Conservation (phyloP, 192 early-diverging fungal species). For the Funneliformis mosseae region DNA sequence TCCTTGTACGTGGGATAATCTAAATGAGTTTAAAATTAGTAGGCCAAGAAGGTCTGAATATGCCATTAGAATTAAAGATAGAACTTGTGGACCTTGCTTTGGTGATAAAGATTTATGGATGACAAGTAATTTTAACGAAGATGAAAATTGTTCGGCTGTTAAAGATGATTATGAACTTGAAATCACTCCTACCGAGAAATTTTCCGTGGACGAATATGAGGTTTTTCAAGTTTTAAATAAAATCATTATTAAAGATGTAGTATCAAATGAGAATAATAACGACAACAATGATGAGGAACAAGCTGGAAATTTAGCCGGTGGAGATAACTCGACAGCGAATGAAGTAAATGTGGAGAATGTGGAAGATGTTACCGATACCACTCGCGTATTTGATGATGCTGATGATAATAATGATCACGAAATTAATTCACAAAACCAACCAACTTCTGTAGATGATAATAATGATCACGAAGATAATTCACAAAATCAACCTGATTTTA, state of each 20-base stretch:
- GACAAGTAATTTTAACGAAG: constrained; percentile 5
- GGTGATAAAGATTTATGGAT: constrained; percentile 24
- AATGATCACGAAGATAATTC: no score
- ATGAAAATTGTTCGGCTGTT: constrained; percentile 2
- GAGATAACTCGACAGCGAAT: no score
- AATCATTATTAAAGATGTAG: not conserved
- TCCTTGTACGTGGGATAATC: not conserved
- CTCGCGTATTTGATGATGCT: no score
- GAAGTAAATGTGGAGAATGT: no score
- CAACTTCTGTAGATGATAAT: no score
- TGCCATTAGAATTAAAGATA: constrained; percentile 11
- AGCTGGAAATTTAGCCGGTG: no score
- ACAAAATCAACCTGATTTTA: no score
- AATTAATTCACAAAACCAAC: no score
- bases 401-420: no score
- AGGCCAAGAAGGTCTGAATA: not conserved
- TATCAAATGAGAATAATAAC: not conserved
- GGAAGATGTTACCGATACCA: no score
- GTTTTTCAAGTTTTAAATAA: constrained; percentile 21
- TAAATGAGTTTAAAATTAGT: not conserved
- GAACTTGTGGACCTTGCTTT: constrained; percentile 12
- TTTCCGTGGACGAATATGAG: constrained; percentile 1
- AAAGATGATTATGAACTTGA: constrained; percentile 1
- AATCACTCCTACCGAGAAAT: constrained; percentile 3
- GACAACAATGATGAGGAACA: not conserved